phyloP scores from a whole-genome alignment of 2,329 filamentous ascomycete species.

The Sarocladiaceae sp. region DNA sequence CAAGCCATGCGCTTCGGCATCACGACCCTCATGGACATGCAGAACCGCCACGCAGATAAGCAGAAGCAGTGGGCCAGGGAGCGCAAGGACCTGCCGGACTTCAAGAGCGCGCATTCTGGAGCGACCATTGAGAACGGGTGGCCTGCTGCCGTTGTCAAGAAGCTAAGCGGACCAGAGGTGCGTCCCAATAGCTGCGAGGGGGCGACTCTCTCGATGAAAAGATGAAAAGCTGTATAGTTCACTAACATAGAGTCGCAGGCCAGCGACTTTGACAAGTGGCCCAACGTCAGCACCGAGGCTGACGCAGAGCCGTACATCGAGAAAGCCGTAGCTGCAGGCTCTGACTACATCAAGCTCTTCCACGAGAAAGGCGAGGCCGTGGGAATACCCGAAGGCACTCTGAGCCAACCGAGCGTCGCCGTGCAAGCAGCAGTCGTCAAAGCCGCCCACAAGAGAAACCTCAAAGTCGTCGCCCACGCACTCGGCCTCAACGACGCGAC shows the following conservation, averaged over 20 bases:
- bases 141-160: neutral
- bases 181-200: too few relatives aligned
- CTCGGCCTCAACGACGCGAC: neutral
- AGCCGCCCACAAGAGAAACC: constrained; percentile 2
- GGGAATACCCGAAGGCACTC: neutral
- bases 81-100: neutral
- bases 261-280: neutral
- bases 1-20: constrained; percentile 1
- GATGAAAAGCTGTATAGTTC: too few relatives aligned
- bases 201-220: too few relatives aligned
- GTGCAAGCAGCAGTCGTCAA: neutral
- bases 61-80: neutral
- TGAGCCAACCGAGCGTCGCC: neutral
- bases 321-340: neutral
- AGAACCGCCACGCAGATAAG: neutral
- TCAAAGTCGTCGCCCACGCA: neutral
- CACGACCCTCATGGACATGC: constrained; percentile 2
- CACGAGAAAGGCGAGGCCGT: neutral
- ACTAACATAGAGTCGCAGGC: neutral
- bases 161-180: neutral
- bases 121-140: neutral
- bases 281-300: neutral
- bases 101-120: neutral
- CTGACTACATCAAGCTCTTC: constrained; percentile 3
- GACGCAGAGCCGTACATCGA: neutral